These are phyloP conservation scores for Coleophoma crateriformis DNA, from an alignment of 2,329 filamentous ascomycete species.

Conservation along the genomic window DNA sequence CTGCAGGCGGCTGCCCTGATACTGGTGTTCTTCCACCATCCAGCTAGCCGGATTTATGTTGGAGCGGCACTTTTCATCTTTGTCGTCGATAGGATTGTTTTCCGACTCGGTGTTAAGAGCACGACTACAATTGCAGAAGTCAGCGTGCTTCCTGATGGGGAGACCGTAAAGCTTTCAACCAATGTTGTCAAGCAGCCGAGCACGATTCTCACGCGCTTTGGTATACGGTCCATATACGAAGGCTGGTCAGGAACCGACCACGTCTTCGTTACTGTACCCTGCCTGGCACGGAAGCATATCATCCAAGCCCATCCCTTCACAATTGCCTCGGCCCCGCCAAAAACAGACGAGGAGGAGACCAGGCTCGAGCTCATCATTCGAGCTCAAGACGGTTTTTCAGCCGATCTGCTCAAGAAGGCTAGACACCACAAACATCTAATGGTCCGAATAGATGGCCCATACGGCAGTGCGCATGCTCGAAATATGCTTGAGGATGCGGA, in stretches of 20 bases:
- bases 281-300: slow-evolving; percentile 42
- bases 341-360: slow-evolving; percentile 31
- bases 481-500: slow-evolving; percentile 43
- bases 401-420: slow-evolving; percentile 46
- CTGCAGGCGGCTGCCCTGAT: slow-evolving; percentile 49
- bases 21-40: slow-evolving; percentile 56
- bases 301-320: slow-evolving; percentile 63
- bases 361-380: slow-evolving; percentile 55
- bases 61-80: slow-evolving; percentile 48
- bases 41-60: slow-evolving; percentile 46
- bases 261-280: slow-evolving; percentile 55
- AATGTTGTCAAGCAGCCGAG: slow-evolving; percentile 8
- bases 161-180: slow-evolving; percentile 43
- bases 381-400: slow-evolving; percentile 54
- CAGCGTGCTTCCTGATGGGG: slow-evolving; percentile 46
- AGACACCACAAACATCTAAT: slow-evolving; percentile 33
- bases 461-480: slow-evolving; percentile 52
- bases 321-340: slow-evolving; percentile 54
- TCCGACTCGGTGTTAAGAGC: slow-evolving; percentile 47
- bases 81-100: slow-evolving; percentile 49
- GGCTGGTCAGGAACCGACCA: slow-evolving; percentile 60
- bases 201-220: slow-evolving; percentile 6
- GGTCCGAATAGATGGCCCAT: slow-evolving; percentile 58
- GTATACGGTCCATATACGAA: slow-evolving; percentile 30
- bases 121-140: slow-evolving; percentile 42